These are phyloP conservation scores for Naganishia vishniacii DNA, from an alignment of 768 basidiomycete genomes.

Conservation along the genomic window DNA sequence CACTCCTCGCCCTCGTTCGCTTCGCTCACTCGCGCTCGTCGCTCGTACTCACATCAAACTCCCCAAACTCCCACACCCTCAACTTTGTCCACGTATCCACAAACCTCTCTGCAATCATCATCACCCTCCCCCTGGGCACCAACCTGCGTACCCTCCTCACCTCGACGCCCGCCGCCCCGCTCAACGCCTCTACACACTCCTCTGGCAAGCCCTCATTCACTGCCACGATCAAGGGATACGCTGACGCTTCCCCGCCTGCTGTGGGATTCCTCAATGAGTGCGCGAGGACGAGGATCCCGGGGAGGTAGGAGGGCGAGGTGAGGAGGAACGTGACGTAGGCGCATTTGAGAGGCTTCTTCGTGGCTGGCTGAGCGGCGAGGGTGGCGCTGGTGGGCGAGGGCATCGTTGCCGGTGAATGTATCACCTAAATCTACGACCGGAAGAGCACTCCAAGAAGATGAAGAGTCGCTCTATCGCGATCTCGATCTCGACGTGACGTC, in stretches of 20 bases:
- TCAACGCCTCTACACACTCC: slow-evolving; percentile 37
- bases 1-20: too few species aligned
- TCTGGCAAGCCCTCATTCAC: slow-evolving; percentile 58
- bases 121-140: slow-evolving; percentile 27
- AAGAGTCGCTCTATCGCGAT: neutral
- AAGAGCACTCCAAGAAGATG: too few species aligned
- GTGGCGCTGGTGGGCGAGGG: neutral
- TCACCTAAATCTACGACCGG: too few species aligned
- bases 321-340: slow-evolving; percentile 44
- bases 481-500: neutral
- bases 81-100: slow-evolving; percentile 52
- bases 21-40: too few species aligned
- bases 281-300: slow-evolving; percentile 75
- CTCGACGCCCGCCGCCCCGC: slow-evolving; percentile 25
- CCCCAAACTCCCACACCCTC: slow-evolving; percentile 61
- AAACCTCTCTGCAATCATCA: slow-evolving; percentile 35
- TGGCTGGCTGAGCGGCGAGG: neutral
- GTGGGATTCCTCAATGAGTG: slow-evolving; percentile 67
- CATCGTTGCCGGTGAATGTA: neutral
- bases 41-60: slow-evolving; percentile 63
- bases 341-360: slow-evolving; percentile 20
- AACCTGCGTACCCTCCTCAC: slow-evolving; percentile 27
- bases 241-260: slow-evolving; percentile 51
- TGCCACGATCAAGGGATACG: slow-evolving; percentile 73
- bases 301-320: slow-evolving; percentile 77